Evolutionary conservation across 1,139 yeast species (phyloP), one percentile per base, ranked within the genome.

Genomic region (Debaryomyces singareniensis): DNA sequence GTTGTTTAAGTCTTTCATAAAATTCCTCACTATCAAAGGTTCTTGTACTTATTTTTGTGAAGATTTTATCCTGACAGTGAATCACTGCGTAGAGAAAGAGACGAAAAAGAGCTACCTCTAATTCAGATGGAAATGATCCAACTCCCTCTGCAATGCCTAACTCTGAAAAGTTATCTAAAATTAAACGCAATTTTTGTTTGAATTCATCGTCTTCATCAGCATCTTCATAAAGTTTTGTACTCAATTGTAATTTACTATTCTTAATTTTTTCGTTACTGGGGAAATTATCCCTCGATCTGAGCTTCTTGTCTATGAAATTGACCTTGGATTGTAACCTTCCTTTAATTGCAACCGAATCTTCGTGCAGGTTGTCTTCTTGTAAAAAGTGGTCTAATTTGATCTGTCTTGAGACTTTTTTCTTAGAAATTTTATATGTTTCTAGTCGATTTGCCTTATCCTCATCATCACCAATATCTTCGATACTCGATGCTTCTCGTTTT

Each of bases 31-130:
- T 10, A 6, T 12, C 12, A 23, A 26, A 26, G 12, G 11, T 11
- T 2, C 16, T 24, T 23, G 14, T 20, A 13, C 21, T 10, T 7
- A 25, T n/a, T 18, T 27, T 21, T 11, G 16, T 9, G 14, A 37
- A 37, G 24, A 16, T 24, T 5, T 15, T 16, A 6, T 30, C 32
- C 26, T 36, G 38, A 5, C 28, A 26, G 26, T 34, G 24, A 15
- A 28, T 20, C 15, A 36, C 27, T 4, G 35, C 20, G 16, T 37
- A 39, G 2, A 39, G 23, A 24, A 20, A 39, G 16, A 39, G 24
- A 20, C 34, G 33, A 26, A 39, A 39, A 13, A 18, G 25, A 5
- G 16, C 15, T 6, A 18, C 24, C 16, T 16, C 13, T 15, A 5
- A 12, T 22, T 11, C 4, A n/a, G 13, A 10, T 25, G 13, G n/a